Base-by-base conservation (phyloP, 768 basidiomycete species). In the Phlebiopsis flavidoalba region DNA sequence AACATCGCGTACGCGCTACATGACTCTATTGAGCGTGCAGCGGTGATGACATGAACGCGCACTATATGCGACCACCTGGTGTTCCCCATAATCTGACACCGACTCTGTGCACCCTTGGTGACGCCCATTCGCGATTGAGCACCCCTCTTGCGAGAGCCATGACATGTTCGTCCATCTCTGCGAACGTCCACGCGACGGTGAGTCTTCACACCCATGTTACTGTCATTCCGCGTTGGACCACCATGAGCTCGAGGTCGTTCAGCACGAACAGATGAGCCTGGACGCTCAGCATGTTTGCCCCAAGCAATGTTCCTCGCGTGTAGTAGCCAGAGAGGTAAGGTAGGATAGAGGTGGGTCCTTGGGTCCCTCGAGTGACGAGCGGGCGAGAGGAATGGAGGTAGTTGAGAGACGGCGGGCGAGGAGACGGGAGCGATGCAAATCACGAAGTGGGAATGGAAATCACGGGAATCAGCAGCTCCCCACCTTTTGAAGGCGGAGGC, bases 11-110 rank as follows among this genome's bases (percentile, higher is more conserved):
- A 94, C 17, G 89, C 78, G 67, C 91, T 92, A n/a, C 14, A 36
- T 3, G 48, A 24, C 11, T 31, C 21, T 35, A 7, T 46, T 1
- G 8, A 24, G 40, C 22, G 33, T 48, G 31, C n/a, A 10, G 55
- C 35, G 53, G 21, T 46, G 45, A 26, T 24, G 5, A 8, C n/a
- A 31, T 37, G n/a, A 8, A 40, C 43, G 14, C 24, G 40, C 40
- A 43, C n/a, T 43, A 43, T 26, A 3, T 56, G 64, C 75, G 37
- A n/a, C n/a, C 64, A 89, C 91, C 91, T 93, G 61, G 83, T 89
- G 62, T 93, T 94, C 5, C 91, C 91, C 90, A 93, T 91, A 43
- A 93, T 73, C n/a, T n/a, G 7, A 91, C 88, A 0, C 81, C 92
- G 21, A 93, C 84, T 8, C 91, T 77, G 64, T 92, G n/a, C 89